Base-by-base conservation (phyloP, 2,329 filamentous ascomycete genomes). In the Epichloe sibirici region DNA sequence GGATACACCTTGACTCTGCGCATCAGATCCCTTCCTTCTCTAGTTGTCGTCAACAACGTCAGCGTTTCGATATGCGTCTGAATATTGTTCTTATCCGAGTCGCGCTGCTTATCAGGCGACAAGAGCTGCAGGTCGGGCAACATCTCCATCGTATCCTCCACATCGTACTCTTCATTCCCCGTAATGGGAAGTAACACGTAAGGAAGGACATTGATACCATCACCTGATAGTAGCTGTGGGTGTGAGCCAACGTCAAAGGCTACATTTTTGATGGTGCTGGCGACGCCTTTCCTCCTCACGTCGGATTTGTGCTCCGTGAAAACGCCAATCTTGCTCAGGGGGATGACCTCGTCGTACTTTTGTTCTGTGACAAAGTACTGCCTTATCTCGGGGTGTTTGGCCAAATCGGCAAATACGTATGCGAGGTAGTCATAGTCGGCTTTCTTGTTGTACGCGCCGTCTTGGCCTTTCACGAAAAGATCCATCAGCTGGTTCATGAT, bases 401-500 rank as follows among this genome's bases (percentile, higher is more conserved):
- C 85, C 9, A 98, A 76, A 66, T 98, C 91, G 42, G 93, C 91
- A 65, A 98, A 94, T 52, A 96, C 76, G 65, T 97, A 98, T 43
- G 90, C 83, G 25, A 98, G 79, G 69, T 97, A 96, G 71, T 98
- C 90, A 67, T 83, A 97, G 69, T 91, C 79, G 55, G 90, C 90
- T 28, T 85, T 67, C 63, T 86, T 85, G 74, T 97, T 97, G 69
- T 93, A 90, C 9, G 77, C 75, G 25, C 86, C 86, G 56, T 86
- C 83, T 23, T 88, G 83, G 21, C 91, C 91, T 71, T 93, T 94
- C 65, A 97, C 93, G 65, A 98, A 98, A 61, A 94, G 85, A 67
- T 97, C 93, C 66, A 98, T 82, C 34, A 98, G 74, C 69, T 97
- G 93, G 66, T 96, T 90, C 61, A 97, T 80, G 4, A 88, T 83